A percentile compares a stretch with the other conserved stretches of the same genome.
phyloP scores from a whole-genome alignment of 352 stramenopile species.

The Phytophthora vignae region DNA sequence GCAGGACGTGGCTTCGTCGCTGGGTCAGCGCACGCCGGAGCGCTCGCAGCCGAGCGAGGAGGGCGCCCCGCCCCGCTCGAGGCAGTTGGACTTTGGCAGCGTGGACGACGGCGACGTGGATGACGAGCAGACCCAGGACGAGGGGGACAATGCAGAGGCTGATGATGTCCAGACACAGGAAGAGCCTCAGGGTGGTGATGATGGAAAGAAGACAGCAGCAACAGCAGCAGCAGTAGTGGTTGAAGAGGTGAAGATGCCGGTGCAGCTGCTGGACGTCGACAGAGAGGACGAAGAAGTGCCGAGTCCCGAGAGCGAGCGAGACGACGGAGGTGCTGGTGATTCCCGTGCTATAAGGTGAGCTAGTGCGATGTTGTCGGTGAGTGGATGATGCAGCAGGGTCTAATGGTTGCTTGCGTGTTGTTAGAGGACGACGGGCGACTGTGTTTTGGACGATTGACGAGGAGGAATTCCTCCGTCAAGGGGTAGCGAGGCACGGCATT shows the following conservation, averaged over 20 bases:
- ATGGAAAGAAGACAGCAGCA: not conserved
- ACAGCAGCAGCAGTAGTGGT: not conserved
- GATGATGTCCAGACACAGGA: not conserved
- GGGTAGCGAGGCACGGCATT: constrained; percentile 50
- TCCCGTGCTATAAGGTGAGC: not conserved
- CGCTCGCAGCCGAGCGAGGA: constrained; percentile 11
- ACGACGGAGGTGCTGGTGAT: not conserved
- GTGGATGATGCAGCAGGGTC: not conserved
- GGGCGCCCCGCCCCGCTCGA: constrained; percentile 26
- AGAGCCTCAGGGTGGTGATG: not conserved
- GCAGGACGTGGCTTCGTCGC: constrained; percentile 16
- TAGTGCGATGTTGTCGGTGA: not conserved
- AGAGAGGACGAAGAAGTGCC: not conserved
- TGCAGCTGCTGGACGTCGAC: not conserved
- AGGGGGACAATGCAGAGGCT: not conserved
- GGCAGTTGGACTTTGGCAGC: constrained; percentile 48
- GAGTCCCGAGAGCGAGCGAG: not conserved
- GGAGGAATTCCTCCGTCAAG: constrained; percentile 45
- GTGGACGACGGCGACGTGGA: constrained; percentile 25
- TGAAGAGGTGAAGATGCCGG: constrained; percentile 1
- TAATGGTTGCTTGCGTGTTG: not conserved
- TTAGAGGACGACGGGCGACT: constrained; percentile 32
- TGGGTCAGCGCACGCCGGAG: constrained; percentile 11
- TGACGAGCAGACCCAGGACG: constrained; percentile 2
- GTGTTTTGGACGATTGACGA: constrained; percentile 59